Evolutionary conservation across 2,329 filamentous ascomycete genomes (phyloP).

Genomic region (Whalleya microplaca): DNA sequence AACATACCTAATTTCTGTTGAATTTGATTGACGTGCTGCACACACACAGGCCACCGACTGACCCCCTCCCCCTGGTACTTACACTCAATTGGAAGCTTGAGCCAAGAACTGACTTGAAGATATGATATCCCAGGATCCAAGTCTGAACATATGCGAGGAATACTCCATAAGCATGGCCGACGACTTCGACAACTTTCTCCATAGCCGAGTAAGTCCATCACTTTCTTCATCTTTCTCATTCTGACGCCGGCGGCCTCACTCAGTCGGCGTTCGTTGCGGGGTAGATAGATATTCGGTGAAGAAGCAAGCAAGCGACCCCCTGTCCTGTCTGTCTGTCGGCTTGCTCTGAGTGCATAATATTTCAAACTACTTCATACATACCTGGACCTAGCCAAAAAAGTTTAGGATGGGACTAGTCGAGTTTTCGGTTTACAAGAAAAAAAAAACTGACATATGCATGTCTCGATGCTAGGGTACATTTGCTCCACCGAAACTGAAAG

Average conservation of each 20-base stretch:
- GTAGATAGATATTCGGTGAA: background rate
- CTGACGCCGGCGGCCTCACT: background rate
- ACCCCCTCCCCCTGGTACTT: too few species aligned
- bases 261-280: slow-evolving; percentile 2
- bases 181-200: slow-evolving; percentile 62
- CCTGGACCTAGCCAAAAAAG: too few species aligned
- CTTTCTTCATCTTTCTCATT: background rate
- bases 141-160: slow-evolving; percentile 54
- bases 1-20: background rate
- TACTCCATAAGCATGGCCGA: slow-evolving; percentile 51
- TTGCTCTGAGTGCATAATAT: background rate
- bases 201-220: slow-evolving; percentile 47
- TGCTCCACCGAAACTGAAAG: slow-evolving; percentile 47
- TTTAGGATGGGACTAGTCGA: too few species aligned
- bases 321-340: too few species aligned
- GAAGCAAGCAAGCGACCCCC: background rate
- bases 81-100: too few species aligned
- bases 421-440: too few species aligned
- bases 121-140: slow-evolving; percentile 48
- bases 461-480: slow-evolving; percentile 56
- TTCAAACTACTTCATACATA: too few species aligned
- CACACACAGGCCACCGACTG: background rate
- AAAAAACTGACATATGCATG: slow-evolving; percentile 4
- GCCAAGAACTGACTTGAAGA: slow-evolving; percentile 1
- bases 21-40: slow-evolving; percentile 1